A percentile compares a stretch with the other conserved stretches of the same genome.
These are phyloP conservation scores for Hirsutella rhossiliensis DNA, from an alignment of 2,329 filamentous ascomycete species.

Conservation along the genomic window DNA sequence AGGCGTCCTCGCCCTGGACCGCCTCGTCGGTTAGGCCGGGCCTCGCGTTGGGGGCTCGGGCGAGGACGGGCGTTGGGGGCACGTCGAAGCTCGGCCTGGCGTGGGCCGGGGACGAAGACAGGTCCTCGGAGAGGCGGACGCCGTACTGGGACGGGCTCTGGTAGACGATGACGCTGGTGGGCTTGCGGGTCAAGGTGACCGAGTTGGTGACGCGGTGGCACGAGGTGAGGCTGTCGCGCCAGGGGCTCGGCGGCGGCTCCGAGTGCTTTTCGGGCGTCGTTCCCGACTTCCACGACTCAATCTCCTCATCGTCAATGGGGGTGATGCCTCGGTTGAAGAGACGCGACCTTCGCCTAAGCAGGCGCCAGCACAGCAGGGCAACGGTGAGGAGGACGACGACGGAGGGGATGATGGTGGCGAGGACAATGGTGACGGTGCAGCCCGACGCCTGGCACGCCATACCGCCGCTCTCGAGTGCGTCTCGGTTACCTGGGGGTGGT, in stretches of 20 bases:
- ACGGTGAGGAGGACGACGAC: conserved; percentile 23
- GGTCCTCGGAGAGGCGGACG: conserved; percentile 10
- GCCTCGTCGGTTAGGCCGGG: conserved; percentile 50
- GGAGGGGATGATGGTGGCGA: conserved; percentile 38
- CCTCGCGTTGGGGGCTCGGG: conserved; percentile 49
- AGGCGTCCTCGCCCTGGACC: conserved; percentile 48
- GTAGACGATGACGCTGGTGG: conserved; percentile 43
- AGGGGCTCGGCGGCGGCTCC: conserved; percentile 16
- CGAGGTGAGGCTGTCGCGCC: conserved; percentile 4
- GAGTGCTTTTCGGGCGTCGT: background rate
- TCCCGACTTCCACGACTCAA: conserved; percentile 47
- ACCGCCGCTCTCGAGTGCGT: background rate
- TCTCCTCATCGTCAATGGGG: conserved; percentile 53
- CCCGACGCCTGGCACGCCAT: conserved; percentile 9
- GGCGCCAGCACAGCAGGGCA: conserved; percentile 16
- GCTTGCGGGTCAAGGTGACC: conserved; percentile 27
- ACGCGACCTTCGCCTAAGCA: conserved; percentile 24
- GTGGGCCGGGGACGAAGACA: conserved; percentile 17
- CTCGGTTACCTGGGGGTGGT: background rate
- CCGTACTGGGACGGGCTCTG: conserved; percentile 15
- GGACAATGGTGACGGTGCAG: conserved; percentile 34
- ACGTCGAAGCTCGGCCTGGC: conserved; percentile 31
- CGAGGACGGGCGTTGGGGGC: conserved; percentile 38
- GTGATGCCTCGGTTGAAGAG: conserved; percentile 44
- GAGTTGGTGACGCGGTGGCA: conserved; percentile 13